Evolutionary conservation across 805 yeast genomes (phyloP), one percentile per base, ranked within the genome.

Genomic region (Candida fluviatilis): DNA sequence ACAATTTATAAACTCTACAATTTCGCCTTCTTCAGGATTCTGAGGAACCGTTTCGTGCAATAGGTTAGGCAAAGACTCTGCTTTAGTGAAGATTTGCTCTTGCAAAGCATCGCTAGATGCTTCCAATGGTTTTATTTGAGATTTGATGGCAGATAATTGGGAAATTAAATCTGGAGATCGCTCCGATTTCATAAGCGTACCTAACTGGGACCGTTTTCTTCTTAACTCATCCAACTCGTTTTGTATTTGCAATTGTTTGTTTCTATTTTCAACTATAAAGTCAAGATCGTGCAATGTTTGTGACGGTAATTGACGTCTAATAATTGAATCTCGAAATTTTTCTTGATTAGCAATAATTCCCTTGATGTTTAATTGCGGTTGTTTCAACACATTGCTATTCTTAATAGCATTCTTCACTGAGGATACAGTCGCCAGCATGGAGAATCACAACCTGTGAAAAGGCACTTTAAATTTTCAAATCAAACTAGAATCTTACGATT

Each of bases 41-140:
- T 54, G 44, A 1, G 64, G 61, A 0, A 78, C 86, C 0, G 70
- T 48, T 0, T 66, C 55, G 40, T 77, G 78, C 0, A 84, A 57
- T 16, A 73, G 53, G 50, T 84, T 85, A 0, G 95, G 95, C n/a
- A 85, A 58, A 0, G 65, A 54, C 7, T 75, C 78, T 1, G 76
- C 75, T 11, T 60, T 57, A 0, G 51, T 40, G 25, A 57, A 55
- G 0, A 82, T 55, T 3, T 55, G 49, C 4, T 60, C 54, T 13
- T 76, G 70, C 3, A 71, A 41, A 1, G 18, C 37, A 3, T 49
- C 47, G 4, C 51, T 46, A 35, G 51, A 41, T 3, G 39, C 31
- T 35, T 65, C 71, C 13, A 65, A 38, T 0, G 48, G 49, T 30
- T 55, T 51, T n/a, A 65, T 41, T 19, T 46, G 43, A 2, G 37